Conservation (phyloP, 345 rosid species). For the Mallotus nudiflorus region DNA sequence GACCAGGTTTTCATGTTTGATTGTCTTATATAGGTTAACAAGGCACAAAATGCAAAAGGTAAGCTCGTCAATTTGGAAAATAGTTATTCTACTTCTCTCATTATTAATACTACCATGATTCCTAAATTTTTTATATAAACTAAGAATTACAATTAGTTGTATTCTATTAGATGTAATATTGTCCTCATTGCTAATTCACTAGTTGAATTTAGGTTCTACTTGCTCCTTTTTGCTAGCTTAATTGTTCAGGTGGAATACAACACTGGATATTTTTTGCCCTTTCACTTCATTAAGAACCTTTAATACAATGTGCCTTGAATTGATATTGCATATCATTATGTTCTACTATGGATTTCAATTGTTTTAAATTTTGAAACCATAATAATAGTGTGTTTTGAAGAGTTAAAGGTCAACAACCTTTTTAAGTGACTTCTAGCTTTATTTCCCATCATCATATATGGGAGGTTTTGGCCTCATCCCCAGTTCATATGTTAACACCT, state of each 20-base stretch:
- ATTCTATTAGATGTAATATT: no score
- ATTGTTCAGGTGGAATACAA: no score
- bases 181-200: neutral
- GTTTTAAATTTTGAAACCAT: no score
- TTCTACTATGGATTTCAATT: neutral
- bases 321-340: neutral
- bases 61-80: constrained; percentile 2
- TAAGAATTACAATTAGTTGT: no score
- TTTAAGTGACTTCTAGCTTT: neutral
- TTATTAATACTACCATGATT: neutral
- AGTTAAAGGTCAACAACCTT: neutral
- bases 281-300: neutral
- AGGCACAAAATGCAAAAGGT: constrained; percentile 94
- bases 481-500: neutral
- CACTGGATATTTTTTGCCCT: neutral
- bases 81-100: neutral
- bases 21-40: constrained; percentile 64
- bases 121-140: neutral
- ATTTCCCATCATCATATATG: neutral
- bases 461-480: neutral
- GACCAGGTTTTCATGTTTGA: neutral
- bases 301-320: neutral
- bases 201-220: no score
- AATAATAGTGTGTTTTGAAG: neutral
- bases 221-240: neutral